Conservation (phyloP, 2,329 filamentous ascomycete species). For the Aspergillus ochraceus region DNA sequence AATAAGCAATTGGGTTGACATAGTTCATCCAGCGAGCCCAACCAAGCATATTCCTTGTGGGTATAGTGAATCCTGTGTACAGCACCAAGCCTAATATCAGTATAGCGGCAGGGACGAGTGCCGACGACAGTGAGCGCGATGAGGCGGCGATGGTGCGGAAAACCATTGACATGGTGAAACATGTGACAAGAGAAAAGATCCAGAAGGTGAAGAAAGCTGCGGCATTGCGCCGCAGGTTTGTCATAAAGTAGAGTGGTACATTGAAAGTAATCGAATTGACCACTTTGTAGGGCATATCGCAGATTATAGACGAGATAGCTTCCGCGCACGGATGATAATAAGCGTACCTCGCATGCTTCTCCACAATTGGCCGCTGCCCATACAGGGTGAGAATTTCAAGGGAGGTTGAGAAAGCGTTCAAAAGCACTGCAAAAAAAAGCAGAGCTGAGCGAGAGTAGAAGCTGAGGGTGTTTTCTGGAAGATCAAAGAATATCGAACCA, state of each 20-base stretch:
- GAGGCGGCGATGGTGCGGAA: conserved; percentile 55
- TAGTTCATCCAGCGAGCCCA: conserved; percentile 1
- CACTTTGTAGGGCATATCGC: conserved; percentile 11
- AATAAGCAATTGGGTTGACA: not conserved
- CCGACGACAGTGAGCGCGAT: conserved; percentile 32
- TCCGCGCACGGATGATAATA: conserved; percentile 7
- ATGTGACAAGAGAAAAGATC: conserved; percentile 48
- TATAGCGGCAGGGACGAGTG: not conserved
- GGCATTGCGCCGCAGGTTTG: conserved; percentile 49
- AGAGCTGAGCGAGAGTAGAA: conserved; percentile 15
- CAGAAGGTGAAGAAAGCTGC: conserved; percentile 59
- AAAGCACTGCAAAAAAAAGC: conserved; percentile 6
- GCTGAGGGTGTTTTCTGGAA: conserved; percentile 3
- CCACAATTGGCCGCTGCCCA: not conserved
- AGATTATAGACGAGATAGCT: conserved; percentile 11
- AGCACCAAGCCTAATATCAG: not conserved
- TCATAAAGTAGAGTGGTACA: conserved; percentile 59
- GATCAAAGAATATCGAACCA: conserved; percentile 15
- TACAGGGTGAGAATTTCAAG: conserved; percentile 6
- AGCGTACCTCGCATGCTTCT: conserved; percentile 1
- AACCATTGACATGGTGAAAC: conserved; percentile 55
- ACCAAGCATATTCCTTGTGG: not conserved
- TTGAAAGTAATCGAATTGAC: conserved; percentile 6
- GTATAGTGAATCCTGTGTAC: not conserved
- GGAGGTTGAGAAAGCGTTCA: conserved; percentile 5